Evolutionary conservation across 805 yeast species (phyloP), one percentile per base, ranked within the genome.

Genomic region (Candida sakaeoensis): DNA sequence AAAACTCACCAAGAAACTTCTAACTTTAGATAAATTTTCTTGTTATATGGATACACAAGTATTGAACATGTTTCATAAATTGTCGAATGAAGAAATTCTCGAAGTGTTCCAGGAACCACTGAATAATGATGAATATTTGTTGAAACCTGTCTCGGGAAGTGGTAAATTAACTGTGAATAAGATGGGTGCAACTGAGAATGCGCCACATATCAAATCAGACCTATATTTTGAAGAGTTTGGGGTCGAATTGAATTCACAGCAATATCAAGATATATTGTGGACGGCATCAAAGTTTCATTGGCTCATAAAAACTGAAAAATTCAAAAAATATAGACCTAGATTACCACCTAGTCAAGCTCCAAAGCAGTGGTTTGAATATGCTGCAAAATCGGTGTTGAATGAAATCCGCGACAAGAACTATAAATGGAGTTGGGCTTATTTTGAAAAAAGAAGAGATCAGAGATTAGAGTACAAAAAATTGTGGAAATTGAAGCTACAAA

Each of bases 371-470:
- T 77, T 93, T 52, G 58, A 66, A 44, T 93, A 86, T 57, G 84
- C 93, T 5, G 91, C 86, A 1, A 61, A 73, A n/a, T 80, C 86
- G 15, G 85, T 93, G 2, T 61, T 78, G 32, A 70, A 79, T 42
- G 96, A 89, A 54, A 81, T 93, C 28, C 95, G 85, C 51, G 93
- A 87, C 43, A 78, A 74, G 51, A 79, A 85, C 55, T 75, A 80
- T 50, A 78, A 76, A 51, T 86, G 96, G 95, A 80, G 88, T 25
- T 95, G 99, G 99, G 93, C 75, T 3, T 76, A 76, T 53, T 78
- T 91, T 49, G 75, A 76, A 35, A 72, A 70, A 36, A 73, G 95
- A 53, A 68, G 95, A 47, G 85, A 85, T 45, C 80, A 84, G 54
- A 69, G 96, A 51, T 75, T 72, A 37, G 61, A 67, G 1, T 93